Base-by-base conservation (phyloP, 106 monocot genomes). In the Allium fistulosum region DNA sequence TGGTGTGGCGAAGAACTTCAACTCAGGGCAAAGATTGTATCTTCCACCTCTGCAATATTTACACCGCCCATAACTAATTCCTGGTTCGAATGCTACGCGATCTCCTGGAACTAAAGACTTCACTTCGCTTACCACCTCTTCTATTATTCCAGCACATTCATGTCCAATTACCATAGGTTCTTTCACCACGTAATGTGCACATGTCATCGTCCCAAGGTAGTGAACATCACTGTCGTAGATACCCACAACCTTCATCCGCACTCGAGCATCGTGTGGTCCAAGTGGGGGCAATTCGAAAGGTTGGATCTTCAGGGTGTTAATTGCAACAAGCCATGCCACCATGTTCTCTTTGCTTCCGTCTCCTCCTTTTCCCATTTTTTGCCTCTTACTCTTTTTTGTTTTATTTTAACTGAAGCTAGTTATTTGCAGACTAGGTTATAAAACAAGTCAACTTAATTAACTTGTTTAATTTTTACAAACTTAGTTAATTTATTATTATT, bases 101-200 rank as follows among this genome's bases (percentile, higher is more conserved):
- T 97, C 92, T 10, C 96, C 96, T 8, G 53, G 66, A 18, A 46
- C 73, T 48, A 97, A 76, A 59, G 78, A 70, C 64, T 75, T 92
- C 72, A 97, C 96, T 62, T 89, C 92, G 45, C 74, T 73, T 9
- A 92, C 97, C 15, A 97, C 86, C 75, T 97, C 92, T 75, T 92
- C 97, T 55, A 97, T 69, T 28, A 97, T 62, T 16, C 97, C 97
- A 18, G 97, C 97, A 67, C 97, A 97, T 64, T 97, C 97, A 47
- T 97, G 97, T 46, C 92, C 97, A 37, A 97, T 92, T 60, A 97
- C 92, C 97, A 97, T 97, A 3, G 97, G 97, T 49, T 92, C 97
- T 75, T 92, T 87, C n/a, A 97, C 92, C 10, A 97, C 80, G 74
- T 86, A 97, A 64, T 80, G 75, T 9, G 92, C 97, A 62, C 77